Evolutionary conservation across 2,329 filamentous ascomycete species (phyloP).

Genomic region (Paracamarosporium sp.): DNA sequence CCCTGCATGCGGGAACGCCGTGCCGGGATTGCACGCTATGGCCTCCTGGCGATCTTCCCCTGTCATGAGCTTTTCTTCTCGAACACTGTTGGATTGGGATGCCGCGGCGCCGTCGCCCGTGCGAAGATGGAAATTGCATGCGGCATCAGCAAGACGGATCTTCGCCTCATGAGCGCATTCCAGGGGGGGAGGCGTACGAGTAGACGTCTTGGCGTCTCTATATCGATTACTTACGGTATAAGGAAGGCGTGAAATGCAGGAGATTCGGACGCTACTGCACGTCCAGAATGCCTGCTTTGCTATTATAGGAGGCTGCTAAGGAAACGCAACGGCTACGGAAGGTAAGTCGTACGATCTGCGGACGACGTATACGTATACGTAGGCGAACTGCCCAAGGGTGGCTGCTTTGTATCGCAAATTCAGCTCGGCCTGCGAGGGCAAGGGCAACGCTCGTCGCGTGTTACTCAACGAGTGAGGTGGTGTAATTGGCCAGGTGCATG

Average conservation of each 20-base stretch:
- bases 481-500: constrained; percentile 11
- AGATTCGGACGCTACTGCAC: neutral
- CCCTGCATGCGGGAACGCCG: constrained; percentile 8
- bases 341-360: constrained; percentile 21
- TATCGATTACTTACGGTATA: neutral
- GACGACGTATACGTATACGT: neutral
- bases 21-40: neutral
- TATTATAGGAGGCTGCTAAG: neutral
- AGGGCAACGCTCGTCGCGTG: constrained; percentile 8
- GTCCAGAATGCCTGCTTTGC: neutral
- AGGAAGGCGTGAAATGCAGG: constrained; percentile 3
- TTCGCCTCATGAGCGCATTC: neutral
- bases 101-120: neutral
- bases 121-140: neutral
- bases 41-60: neutral
- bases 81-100: constrained; percentile 1
- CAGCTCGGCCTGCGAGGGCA: neutral
- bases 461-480: neutral
- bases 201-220: neutral
- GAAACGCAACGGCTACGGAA: neutral
- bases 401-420: neutral
- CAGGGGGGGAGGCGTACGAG: neutral
- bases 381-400: neutral
- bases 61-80: neutral
- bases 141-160: neutral